These are phyloP conservation scores for Trichoderma pleuroti DNA, from an alignment of 2,329 filamentous ascomycete genomes.

Conservation along the genomic window DNA sequence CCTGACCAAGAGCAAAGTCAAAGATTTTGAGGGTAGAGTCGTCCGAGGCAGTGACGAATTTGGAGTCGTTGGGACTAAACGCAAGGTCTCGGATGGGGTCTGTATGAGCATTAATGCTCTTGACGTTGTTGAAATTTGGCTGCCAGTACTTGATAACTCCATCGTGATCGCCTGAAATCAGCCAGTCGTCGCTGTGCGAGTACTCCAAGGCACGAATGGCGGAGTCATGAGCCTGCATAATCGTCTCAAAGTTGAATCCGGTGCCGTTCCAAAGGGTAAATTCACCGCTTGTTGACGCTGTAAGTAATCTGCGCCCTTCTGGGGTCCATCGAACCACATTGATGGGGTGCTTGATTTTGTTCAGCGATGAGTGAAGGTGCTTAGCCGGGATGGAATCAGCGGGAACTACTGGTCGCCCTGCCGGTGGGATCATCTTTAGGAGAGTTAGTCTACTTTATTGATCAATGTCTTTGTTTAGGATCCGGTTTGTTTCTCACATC, in stretches of 20 bases:
- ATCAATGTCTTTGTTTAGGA: neutral
- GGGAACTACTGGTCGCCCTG: slow-evolving; percentile 68
- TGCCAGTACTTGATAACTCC: slow-evolving; percentile 98
- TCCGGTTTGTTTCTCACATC: slow-evolving; percentile 53
- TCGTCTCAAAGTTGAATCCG: slow-evolving; percentile 98
- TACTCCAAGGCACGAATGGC: slow-evolving; percentile 81
- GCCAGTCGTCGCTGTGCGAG: slow-evolving; percentile 95
- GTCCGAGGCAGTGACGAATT: slow-evolving; percentile 94
- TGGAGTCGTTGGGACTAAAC: slow-evolving; percentile 89
- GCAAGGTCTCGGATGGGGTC: slow-evolving; percentile 88
- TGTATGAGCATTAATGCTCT: slow-evolving; percentile 85
- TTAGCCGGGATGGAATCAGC: slow-evolving; percentile 90
- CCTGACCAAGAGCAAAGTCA: slow-evolving; percentile 83
- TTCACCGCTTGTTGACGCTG: slow-evolving; percentile 92
- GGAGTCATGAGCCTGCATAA: slow-evolving; percentile 95
- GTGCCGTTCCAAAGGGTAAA: slow-evolving; percentile 99
- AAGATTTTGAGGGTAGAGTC: slow-evolving; percentile 93
- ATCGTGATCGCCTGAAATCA: slow-evolving; percentile 92
- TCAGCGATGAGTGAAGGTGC: slow-evolving; percentile 94
- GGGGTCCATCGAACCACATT: slow-evolving; percentile 98
- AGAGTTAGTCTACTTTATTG: slow-evolving; percentile 22
- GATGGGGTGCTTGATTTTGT: slow-evolving; percentile 96
- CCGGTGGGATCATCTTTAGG: slow-evolving; percentile 76
- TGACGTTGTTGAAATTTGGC: slow-evolving; percentile 98
- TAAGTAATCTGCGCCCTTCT: slow-evolving; percentile 85